phyloP scores from a whole-genome alignment of 1,284 basidiomycete genomes.

The Ceratobasidium sp. region DNA sequence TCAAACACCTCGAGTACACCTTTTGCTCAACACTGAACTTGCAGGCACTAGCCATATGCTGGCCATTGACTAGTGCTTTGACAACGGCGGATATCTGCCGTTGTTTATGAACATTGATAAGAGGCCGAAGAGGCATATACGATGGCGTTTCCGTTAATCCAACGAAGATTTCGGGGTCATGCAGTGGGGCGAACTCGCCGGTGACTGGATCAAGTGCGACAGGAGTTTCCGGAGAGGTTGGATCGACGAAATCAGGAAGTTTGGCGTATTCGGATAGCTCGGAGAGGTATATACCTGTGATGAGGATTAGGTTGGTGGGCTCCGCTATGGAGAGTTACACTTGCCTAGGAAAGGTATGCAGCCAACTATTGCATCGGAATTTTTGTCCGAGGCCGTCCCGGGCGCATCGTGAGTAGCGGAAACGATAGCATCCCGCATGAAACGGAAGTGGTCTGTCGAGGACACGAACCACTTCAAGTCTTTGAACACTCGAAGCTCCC shows the following conservation, averaged over 20 bases:
- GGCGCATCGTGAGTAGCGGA: constrained; percentile 18
- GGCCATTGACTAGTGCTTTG: constrained; percentile 77
- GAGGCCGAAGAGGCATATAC: constrained; percentile 79
- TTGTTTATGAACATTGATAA: constrained; percentile 89
- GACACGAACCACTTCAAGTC: constrained; percentile 77
- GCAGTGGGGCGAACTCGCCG: constrained; percentile 67
- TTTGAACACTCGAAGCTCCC: constrained; percentile 78
- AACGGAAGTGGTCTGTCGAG: constrained; percentile 74
- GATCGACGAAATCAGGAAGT: constrained; percentile 83
- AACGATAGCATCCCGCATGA: constrained; percentile 69
- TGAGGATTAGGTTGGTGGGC: constrained; percentile 30
- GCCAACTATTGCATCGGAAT: constrained; percentile 48
- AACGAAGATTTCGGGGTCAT: constrained; percentile 78
- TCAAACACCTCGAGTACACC: constrained; percentile 75
- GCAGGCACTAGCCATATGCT: constrained; percentile 76
- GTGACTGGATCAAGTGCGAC: constrained; percentile 69
- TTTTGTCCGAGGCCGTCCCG: constrained; percentile 1
- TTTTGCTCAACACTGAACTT: constrained; percentile 73
- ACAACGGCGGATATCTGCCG: constrained; percentile 78
- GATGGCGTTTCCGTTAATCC: constrained; percentile 71
- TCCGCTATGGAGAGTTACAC: constrained; percentile 45
- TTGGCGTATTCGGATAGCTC: constrained; percentile 70
- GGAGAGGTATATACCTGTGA: constrained; percentile 75
- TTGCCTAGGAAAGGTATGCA: constrained; percentile 82
- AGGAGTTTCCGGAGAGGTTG: constrained; percentile 72